Conservation (phyloP, 2,329 filamentous ascomycete species). For the Coleophoma crateriformis region DNA sequence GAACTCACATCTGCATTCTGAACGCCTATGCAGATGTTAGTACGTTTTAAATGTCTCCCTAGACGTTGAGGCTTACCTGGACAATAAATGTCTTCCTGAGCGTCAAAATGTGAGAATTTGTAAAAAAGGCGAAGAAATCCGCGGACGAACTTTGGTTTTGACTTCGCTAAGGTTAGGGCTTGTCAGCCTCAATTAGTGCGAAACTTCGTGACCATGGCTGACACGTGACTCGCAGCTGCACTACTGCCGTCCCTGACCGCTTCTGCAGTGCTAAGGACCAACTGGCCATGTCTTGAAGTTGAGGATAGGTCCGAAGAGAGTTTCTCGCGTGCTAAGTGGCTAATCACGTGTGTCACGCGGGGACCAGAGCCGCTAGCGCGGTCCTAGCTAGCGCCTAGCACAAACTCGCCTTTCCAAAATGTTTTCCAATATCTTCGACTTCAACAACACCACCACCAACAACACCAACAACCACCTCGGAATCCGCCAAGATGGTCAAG, state of each 20-base stretch:
- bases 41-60: not conserved
- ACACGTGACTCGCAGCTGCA: too few relatives aligned
- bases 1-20: conserved; percentile 24
- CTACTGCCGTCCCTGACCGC: too few relatives aligned
- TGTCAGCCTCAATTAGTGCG: not conserved
- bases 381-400: too few relatives aligned
- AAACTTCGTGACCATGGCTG: too few relatives aligned
- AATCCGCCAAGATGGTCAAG: conserved; percentile 64
- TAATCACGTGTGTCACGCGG: too few relatives aligned
- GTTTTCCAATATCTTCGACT: too few relatives aligned
- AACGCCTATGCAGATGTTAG: conserved; percentile 36
- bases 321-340: too few relatives aligned
- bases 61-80: conserved; percentile 18
- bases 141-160: not conserved
- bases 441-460: conserved; percentile 2
- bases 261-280: too few relatives aligned
- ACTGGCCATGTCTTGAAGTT: too few relatives aligned
- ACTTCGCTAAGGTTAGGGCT: not conserved
- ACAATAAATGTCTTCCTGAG: conserved; percentile 29
- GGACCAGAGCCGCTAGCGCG: too few relatives aligned
- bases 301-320: not conserved
- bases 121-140: conserved; percentile 3
- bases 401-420: too few relatives aligned
- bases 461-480: conserved; percentile 25
- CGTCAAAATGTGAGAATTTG: conserved; percentile 7